Evolutionary conservation across 129 eudicot species (phyloP).

Genomic region (Calendula officinalis): DNA sequence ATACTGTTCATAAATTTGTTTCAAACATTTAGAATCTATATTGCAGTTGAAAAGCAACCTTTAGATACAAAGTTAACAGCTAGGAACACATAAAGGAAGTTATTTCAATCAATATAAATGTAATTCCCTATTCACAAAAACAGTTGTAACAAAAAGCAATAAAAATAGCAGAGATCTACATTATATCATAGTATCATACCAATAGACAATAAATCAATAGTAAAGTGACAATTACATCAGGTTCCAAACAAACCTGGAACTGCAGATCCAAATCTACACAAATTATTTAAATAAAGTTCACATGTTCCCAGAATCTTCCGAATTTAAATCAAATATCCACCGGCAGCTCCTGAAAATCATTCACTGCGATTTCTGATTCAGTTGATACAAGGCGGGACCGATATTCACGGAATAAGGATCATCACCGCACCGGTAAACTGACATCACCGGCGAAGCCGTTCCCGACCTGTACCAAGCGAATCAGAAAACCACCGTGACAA

Average conservation of each 20-base stretch:
- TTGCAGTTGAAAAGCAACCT: neutral
- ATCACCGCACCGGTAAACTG: constrained; percentile 10
- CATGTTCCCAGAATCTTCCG: neutral
- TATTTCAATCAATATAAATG: neutral
- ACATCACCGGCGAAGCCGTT: constrained; percentile 48
- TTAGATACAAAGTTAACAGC: too few species aligned
- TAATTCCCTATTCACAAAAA: constrained; percentile 10
- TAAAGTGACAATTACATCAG: constrained; percentile 4
- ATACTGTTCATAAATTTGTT: constrained; percentile 1
- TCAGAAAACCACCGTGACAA: constrained; percentile 60
- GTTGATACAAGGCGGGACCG: constrained; percentile 81
- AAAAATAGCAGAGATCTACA: constrained; percentile 27
- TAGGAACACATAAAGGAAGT: too few species aligned
- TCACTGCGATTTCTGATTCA: constrained; percentile 64
- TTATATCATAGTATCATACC: neutral
- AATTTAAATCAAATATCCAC: constrained; percentile 13
- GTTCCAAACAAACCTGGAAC: constrained; percentile 26
- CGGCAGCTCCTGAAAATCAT: constrained; percentile 12
- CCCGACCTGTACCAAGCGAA: constrained; percentile 99
- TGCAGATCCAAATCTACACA: constrained; percentile 22
- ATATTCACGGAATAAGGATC: constrained; percentile 10
- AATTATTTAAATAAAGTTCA: too few species aligned
- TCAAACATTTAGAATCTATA: neutral
- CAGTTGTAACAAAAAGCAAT: too few species aligned
- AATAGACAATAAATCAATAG: neutral